A percentile compares a stretch with the other conserved stretches of the same genome.
phyloP scores from a whole-genome alignment of 495 filamentous ascomycete genomes.

The Choiromyces venosus region DNA sequence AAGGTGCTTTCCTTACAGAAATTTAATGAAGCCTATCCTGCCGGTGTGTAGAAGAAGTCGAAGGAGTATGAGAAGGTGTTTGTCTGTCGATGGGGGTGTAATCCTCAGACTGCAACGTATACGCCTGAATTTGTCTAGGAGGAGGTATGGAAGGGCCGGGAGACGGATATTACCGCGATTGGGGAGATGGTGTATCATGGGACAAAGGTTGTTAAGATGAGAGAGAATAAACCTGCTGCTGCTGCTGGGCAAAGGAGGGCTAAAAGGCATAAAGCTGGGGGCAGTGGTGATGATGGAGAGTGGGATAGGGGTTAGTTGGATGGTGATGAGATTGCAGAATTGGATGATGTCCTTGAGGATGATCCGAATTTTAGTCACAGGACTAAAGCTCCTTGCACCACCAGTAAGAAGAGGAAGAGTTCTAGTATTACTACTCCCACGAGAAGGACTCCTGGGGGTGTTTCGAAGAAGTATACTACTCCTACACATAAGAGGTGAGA shows the following conservation, averaged over 20 bases:
- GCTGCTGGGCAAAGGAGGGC: slow-evolving; percentile 44
- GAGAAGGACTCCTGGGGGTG: slow-evolving; percentile 51
- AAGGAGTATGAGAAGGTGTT: slow-evolving; percentile 82
- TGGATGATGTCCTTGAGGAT: slow-evolving; percentile 42
- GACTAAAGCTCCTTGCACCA: slow-evolving; percentile 45
- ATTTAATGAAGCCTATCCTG: slow-evolving; percentile 66
- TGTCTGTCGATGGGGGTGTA: slow-evolving; percentile 82
- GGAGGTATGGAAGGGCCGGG: slow-evolving; percentile 61
- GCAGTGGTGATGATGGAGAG: slow-evolving; percentile 48
- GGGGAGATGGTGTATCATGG: slow-evolving; percentile 60
- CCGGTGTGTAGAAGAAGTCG: slow-evolving; percentile 66
- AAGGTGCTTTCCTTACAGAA: slow-evolving; percentile 64
- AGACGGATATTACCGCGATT: slow-evolving; percentile 58
- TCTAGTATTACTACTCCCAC: slow-evolving; percentile 51
- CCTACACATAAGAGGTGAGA: slow-evolving; percentile 64
- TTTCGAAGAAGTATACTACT: slow-evolving; percentile 53
- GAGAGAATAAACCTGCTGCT: slow-evolving; percentile 51
- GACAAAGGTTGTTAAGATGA: slow-evolving; percentile 66
- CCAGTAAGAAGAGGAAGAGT: slow-evolving; percentile 44
- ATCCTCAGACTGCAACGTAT: slow-evolving; percentile 79
- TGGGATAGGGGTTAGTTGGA: slow-evolving; percentile 26
- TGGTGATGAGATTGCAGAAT: slow-evolving; percentile 12
- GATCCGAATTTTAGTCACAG: slow-evolving; percentile 57
- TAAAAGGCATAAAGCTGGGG: slow-evolving; percentile 44
- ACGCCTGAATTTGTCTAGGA: slow-evolving; percentile 93